These are phyloP conservation scores for Effrenium voratum DNA, from an alignment of 73 alveolate genomes.

Conservation along the genomic window DNA sequence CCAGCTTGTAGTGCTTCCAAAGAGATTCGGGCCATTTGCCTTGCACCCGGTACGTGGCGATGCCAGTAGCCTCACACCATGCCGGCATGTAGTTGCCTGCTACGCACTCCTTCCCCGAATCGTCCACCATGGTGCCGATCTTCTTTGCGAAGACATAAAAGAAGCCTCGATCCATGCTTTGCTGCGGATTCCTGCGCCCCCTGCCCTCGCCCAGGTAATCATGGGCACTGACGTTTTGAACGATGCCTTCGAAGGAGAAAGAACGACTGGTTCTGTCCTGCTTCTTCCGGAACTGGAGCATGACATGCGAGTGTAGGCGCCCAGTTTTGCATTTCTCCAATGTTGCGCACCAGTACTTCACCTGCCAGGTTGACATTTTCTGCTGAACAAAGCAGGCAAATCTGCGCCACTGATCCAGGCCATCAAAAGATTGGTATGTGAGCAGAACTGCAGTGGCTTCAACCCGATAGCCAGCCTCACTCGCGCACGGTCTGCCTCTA, in stretches of 20 bases:
- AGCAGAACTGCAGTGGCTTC: no score
- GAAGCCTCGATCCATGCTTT: constrained; percentile 7
- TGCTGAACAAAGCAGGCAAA: background rate
- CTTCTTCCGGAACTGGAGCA: background rate
- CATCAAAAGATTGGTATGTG: background rate
- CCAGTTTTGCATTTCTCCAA: background rate
- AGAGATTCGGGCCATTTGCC: background rate
- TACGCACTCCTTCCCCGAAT: background rate
- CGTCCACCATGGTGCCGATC: background rate
- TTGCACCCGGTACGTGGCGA: background rate
- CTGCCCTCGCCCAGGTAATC: background rate
- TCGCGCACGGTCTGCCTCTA: no score
- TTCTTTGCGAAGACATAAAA: background rate
- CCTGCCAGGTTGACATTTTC: background rate
- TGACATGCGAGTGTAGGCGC: background rate
- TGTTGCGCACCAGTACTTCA: background rate
- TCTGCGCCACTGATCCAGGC: background rate
- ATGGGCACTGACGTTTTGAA: background rate
- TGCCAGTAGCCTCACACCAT: background rate
- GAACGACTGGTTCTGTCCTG: background rate
- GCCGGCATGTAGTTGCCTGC: constrained; percentile 17
- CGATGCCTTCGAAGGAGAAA: background rate
- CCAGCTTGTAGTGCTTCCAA: constrained; percentile 16
- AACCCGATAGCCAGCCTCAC: no score
- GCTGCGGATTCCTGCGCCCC: constrained; percentile 1